phyloP scores from a whole-genome alignment of 2,329 filamentous ascomycete genomes.

The Cryphonectria parasitica region DNA sequence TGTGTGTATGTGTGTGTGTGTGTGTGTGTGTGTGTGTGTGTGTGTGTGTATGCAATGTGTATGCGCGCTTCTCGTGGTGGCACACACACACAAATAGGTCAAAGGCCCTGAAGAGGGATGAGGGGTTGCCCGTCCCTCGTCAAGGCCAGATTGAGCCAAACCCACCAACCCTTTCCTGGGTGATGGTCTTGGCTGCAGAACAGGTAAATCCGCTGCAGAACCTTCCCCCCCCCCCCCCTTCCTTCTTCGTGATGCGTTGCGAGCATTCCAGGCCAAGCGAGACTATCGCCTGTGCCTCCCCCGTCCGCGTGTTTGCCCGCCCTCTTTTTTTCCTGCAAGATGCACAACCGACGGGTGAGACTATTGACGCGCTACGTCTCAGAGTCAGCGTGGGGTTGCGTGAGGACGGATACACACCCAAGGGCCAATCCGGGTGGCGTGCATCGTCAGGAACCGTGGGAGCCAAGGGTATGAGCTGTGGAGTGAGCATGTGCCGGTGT shows the following conservation, averaged over 20 bases:
- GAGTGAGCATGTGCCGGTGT: not conserved
- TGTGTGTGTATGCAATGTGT: no score
- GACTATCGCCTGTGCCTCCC: not conserved
- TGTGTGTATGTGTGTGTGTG: not conserved
- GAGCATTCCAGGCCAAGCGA: constrained; percentile 1
- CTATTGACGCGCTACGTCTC: constrained; percentile 5
- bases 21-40: no score
- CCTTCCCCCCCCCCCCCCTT: no score
- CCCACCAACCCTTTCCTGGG: not conserved
- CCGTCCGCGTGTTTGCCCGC: not conserved
- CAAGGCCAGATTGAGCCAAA: not conserved
- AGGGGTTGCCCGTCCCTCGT: no score
- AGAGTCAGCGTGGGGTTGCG: not conserved
- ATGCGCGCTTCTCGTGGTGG: not conserved
- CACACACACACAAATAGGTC: not conserved
- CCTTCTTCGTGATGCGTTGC: not conserved
- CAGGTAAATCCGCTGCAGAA: not conserved
- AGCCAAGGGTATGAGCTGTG: not conserved
- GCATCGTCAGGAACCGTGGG: not conserved
- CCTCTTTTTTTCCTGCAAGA: not conserved
- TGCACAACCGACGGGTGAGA: not conserved
- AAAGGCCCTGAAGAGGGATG: not conserved
- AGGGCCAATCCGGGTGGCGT: not conserved
- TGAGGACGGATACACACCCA: not conserved
- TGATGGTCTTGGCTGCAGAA: not conserved